Conservation (phyloP, 495 filamentous ascomycete genomes). For the Penicillium desertorum region DNA sequence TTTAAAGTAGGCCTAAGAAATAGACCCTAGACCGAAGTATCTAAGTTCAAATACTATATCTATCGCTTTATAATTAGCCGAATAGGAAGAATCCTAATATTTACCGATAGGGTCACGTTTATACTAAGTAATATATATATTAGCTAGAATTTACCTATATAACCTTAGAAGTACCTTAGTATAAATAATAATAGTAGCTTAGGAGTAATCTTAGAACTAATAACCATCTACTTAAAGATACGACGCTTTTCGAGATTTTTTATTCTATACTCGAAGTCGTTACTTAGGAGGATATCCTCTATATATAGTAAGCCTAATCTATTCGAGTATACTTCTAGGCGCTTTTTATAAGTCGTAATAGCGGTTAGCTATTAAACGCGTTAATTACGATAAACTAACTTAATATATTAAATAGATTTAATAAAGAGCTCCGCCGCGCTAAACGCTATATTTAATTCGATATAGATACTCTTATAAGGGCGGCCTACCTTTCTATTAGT, state of each 20-base stretch:
- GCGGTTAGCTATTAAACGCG: conserved; percentile 5
- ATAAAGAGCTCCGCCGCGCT: conserved; percentile 21
- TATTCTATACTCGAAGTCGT: conserved; percentile 6
- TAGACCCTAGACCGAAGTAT: too few relatives aligned
- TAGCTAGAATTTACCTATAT: too few relatives aligned
- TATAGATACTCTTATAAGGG: conserved; percentile 19
- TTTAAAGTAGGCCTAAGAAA: too few relatives aligned
- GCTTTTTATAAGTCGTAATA: conserved; percentile 22
- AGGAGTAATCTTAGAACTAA: too few relatives aligned
- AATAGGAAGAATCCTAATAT: too few relatives aligned
- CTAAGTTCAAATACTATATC: too few relatives aligned
- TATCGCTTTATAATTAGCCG: too few relatives aligned
- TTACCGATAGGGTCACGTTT: too few relatives aligned
- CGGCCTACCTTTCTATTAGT: conserved; percentile 16
- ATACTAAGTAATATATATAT: too few relatives aligned
- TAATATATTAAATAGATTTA: conserved; percentile 16
- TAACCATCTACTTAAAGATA: conserved; percentile 11
- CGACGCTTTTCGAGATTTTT: conserved; percentile 11
- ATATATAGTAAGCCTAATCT: conserved; percentile 14
- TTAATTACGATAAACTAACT: conserved; percentile 7
- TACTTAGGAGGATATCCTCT: conserved; percentile 10
- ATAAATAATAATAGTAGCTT: too few relatives aligned
- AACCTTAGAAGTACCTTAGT: too few relatives aligned
- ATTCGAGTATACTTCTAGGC: conserved; percentile 25
- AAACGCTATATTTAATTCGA: conserved; percentile 25